Conservation (phyloP, 768 basidiomycete species). For the Agrocybe pediades region DNA sequence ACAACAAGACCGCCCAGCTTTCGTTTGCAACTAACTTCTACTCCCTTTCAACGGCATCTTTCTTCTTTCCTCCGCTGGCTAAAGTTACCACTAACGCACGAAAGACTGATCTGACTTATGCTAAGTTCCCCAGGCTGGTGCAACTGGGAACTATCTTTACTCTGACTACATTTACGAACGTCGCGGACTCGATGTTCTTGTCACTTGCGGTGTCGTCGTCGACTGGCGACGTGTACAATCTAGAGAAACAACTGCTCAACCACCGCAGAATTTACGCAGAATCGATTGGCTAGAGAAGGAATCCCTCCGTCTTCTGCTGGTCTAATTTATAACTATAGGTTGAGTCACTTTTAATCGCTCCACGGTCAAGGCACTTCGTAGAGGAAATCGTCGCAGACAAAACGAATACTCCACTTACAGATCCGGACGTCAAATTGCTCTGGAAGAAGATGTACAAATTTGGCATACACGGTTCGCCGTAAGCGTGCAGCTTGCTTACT, state of each 20-base stretch:
- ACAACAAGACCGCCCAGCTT: too few relatives aligned
- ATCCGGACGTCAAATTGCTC: slow-evolving; percentile 68
- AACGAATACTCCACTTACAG: slow-evolving; percentile 48
- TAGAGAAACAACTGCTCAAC: slow-evolving; percentile 78
- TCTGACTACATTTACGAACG: slow-evolving; percentile 76
- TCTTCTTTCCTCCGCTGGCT: too few relatives aligned
- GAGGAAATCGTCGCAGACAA: slow-evolving; percentile 76
- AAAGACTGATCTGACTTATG: too few relatives aligned
- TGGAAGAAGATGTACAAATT: slow-evolving; percentile 88
- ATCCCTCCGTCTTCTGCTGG: slow-evolving; percentile 90
- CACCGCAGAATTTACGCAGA: slow-evolving; percentile 97
- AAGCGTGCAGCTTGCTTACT: slow-evolving; percentile 1
- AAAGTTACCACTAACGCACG: too few relatives aligned
- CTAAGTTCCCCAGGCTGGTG: too few relatives aligned
- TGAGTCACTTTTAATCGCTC: slow-evolving; percentile 4
- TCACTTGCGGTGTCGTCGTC: slow-evolving; percentile 89
- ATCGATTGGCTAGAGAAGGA: slow-evolving; percentile 86
- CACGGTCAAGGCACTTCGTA: slow-evolving; percentile 75
- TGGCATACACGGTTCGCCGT: not conserved
- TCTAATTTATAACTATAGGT: slow-evolving; percentile 88
- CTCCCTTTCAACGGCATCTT: too few relatives aligned
- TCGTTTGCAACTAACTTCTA: too few relatives aligned
- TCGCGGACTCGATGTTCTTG: slow-evolving; percentile 70
- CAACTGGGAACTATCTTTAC: too few relatives aligned
- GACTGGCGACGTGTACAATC: slow-evolving; percentile 95